Percentiles rank a stretch among this genome's conserved stretches.
Evolutionary conservation across 495 filamentous ascomycete species (phyloP).

Genomic region (Aspergillus sclerotiicarbonarius): DNA sequence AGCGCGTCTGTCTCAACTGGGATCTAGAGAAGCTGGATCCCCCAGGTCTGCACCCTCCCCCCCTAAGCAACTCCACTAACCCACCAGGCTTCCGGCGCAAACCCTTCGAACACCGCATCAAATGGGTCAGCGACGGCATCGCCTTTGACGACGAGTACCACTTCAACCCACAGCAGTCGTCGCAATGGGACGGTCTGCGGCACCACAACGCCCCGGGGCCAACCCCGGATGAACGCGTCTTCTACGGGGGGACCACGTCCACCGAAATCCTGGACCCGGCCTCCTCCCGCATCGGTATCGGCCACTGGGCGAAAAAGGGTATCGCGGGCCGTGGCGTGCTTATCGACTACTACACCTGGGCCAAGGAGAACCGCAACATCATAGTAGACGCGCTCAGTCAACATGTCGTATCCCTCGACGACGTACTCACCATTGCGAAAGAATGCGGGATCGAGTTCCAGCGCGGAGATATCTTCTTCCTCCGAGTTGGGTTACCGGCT

Average conservation of each 20-base stretch:
- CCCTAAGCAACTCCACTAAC: neutral
- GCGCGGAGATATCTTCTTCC: slow-evolving; percentile 65
- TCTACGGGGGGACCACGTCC: slow-evolving; percentile 53
- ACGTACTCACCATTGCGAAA: slow-evolving; percentile 45
- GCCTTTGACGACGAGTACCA: slow-evolving; percentile 67
- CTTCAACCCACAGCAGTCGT: slow-evolving; percentile 73
- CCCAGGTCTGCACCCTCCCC: slow-evolving; percentile 28
- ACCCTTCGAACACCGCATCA: slow-evolving; percentile 56
- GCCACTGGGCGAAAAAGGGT: slow-evolving; percentile 47
- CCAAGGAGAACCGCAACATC: slow-evolving; percentile 40
- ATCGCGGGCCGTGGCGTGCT: slow-evolving; percentile 56
- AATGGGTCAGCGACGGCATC: slow-evolving; percentile 45
- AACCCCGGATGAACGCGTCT: slow-evolving; percentile 37
- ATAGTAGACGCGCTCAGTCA: slow-evolving; percentile 56
- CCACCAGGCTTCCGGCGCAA: slow-evolving; percentile 51
- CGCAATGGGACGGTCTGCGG: slow-evolving; percentile 78
- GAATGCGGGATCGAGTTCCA: slow-evolving; percentile 60
- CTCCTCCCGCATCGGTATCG: slow-evolving; percentile 52
- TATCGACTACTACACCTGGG: slow-evolving; percentile 54
- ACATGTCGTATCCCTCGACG: slow-evolving; percentile 58
- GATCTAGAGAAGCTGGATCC: slow-evolving; percentile 48
- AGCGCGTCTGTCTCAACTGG: slow-evolving; percentile 52
- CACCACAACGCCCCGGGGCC: slow-evolving; percentile 49
- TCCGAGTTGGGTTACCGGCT: slow-evolving; percentile 63
- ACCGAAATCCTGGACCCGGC: slow-evolving; percentile 51